Base-by-base conservation (phyloP, 2,329 filamentous ascomycete species). In the Scortechinia acanthostroma region DNA sequence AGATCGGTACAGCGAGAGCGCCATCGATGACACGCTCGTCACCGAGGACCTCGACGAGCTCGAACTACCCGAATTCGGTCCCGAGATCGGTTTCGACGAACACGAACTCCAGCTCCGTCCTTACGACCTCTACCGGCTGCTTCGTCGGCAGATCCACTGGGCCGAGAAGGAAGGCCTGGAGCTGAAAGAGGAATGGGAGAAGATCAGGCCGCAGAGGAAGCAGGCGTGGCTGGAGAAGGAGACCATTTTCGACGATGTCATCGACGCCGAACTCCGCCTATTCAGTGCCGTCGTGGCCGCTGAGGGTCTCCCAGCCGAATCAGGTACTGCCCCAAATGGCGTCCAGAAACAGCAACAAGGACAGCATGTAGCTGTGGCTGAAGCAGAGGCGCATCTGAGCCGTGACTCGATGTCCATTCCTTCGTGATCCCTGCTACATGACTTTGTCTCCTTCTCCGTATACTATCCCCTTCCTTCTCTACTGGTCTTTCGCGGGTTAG, bases 121-220 rank as follows among this genome's bases (percentile, higher is more conserved):
- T 2, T 60, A 58, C 14, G 61, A 70, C 42, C 59, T 70, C 20
- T 70, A 65, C 49, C 59, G 65, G 22, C 53, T 72, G 3, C 58
- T 72, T 10, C 65, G 67, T 23, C 61, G 68, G 17, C 68, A 72
- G 51, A 62, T 73, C 17, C 56, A 62, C 46, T 72, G 69, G 69
- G 68, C 68, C 1, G 63, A 69, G 49, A 58, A 69, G 35, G 69
- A 71, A 46, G 56, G 58, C 1, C 50, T 49, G 3, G 54, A 59
- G 25, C 52, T 73, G n/a, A 56, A 60, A 16, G 52, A 53, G 2
- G 61, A 71, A 37, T 66, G 64, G 59, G 58, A 64, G 40, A 52
- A 53, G 25, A 56, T 66, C 22, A 53, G 58, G 35, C 58, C 58
- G 14, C 58, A 60, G 51, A 54, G 65, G 17, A 63, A 63, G 51